These are phyloP conservation scores for Phytophthora ohioensis DNA, from an alignment of 352 stramenopile species.

Conservation along the genomic window DNA sequence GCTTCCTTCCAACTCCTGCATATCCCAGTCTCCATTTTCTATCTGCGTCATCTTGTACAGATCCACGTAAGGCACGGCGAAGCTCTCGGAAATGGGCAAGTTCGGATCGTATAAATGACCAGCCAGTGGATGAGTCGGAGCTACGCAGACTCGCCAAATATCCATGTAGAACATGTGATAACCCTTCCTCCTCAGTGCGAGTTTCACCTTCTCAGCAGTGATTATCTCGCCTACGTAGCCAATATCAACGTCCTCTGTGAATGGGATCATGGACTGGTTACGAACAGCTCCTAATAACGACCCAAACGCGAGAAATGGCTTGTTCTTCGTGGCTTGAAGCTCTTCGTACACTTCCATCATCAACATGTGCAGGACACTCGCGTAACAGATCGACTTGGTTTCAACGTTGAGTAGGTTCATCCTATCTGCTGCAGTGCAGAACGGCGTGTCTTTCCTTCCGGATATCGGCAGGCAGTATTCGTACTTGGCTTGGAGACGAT, in stretches of 20 bases:
- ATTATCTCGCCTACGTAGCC: conserved; percentile 36
- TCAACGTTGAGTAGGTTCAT: conserved; percentile 46
- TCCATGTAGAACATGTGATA: conserved; percentile 53
- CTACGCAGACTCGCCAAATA: conserved; percentile 50
- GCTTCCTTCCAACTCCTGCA: conserved; percentile 30
- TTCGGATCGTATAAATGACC: conserved; percentile 45
- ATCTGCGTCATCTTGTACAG: conserved; percentile 42
- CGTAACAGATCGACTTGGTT: conserved; percentile 47
- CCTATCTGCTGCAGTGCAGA: conserved; percentile 51
- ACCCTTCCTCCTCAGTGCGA: conserved; percentile 37
- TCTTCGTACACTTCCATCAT: conserved; percentile 27
- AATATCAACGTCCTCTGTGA: conserved; percentile 60
- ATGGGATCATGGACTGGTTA: conserved; percentile 55
- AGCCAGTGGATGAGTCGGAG: conserved; percentile 42
- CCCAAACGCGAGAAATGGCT: conserved; percentile 49
- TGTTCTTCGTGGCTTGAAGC: conserved; percentile 17
- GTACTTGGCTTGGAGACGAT: conserved; percentile 8
- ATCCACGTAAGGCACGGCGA: conserved; percentile 40
- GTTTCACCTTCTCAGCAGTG: conserved; percentile 14
- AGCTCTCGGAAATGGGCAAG: conserved; percentile 21
- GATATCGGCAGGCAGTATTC: conserved; percentile 59
- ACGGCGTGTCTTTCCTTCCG: conserved; percentile 48
- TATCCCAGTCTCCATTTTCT: conserved; percentile 16
- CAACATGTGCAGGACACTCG: conserved; percentile 54
- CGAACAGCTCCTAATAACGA: conserved; percentile 58